Percentiles rank a stretch among this genome's conserved stretches.
phyloP scores from a whole-genome alignment of 768 basidiomycete genomes.

The Trametes meyenii region DNA sequence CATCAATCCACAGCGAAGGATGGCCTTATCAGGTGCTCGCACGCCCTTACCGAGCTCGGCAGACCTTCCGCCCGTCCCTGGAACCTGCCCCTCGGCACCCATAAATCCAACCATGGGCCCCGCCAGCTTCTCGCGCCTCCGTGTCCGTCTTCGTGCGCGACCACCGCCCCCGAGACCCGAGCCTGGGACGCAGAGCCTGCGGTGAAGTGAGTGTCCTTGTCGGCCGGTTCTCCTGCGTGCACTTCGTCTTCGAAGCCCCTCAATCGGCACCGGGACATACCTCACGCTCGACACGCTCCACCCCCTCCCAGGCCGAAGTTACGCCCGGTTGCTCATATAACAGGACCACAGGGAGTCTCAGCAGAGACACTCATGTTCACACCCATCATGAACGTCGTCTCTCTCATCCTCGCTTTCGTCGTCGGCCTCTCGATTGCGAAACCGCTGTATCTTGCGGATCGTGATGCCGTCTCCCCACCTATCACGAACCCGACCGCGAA shows the following conservation, averaged over 20 bases:
- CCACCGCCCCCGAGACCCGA: neutral
- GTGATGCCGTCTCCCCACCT: conserved; percentile 36
- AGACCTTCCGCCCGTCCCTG: neutral
- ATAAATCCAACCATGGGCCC: neutral
- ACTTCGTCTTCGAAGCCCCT: too few species aligned
- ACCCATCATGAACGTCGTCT: neutral
- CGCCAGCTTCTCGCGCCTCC: neutral
- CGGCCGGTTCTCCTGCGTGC: neutral
- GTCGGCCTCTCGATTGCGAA: conserved; percentile 12
- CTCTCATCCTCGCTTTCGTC: conserved; percentile 7
- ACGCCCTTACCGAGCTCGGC: conserved; percentile 12
- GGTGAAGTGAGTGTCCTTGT: neutral
- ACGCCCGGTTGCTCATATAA: neutral
- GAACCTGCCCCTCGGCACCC: neutral
- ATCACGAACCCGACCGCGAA: conserved; percentile 43
- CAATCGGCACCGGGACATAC: neutral
- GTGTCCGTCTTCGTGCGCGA: conserved; percentile 5
- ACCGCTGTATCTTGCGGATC: conserved; percentile 14
- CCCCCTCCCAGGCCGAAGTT: conserved; percentile 1
- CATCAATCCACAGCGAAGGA: neutral
- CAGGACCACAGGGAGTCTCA: neutral
- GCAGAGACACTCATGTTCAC: neutral
- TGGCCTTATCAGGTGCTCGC: conserved; percentile 10
- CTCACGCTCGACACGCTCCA: conserved; percentile 11
- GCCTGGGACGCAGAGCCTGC: neutral